A percentile compares a stretch with the other conserved stretches of the same genome.
phyloP scores from a whole-genome alignment of 495 filamentous ascomycete genomes.

The Trichoderma erinaceum region DNA sequence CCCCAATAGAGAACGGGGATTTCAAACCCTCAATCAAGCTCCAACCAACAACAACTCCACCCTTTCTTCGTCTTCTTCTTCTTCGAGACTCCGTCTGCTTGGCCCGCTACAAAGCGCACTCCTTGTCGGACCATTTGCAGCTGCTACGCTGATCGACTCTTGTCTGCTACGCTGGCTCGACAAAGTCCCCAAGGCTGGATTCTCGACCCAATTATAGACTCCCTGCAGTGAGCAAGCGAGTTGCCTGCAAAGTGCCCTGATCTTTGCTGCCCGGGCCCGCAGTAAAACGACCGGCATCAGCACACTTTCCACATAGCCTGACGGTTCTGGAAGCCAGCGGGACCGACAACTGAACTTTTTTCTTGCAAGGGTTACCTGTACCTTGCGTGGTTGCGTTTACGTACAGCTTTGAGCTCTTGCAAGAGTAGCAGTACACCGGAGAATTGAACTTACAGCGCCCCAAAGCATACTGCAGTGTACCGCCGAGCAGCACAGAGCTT shows the following conservation, averaged over 20 bases:
- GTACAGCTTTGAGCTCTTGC: no score
- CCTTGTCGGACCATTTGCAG: not conserved
- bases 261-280: not conserved
- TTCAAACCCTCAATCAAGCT: no score
- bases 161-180: not conserved
- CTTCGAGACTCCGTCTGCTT: not conserved
- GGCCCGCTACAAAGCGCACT: conserved; percentile 6
- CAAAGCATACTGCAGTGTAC: no score
- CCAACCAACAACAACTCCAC: no score
- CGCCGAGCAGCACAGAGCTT: no score
- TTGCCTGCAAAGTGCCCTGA: not conserved
- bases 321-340: not conserved
- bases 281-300: not conserved
- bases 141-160: not conserved
- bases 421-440: no score
- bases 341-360: no score
- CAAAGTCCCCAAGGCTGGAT: not conserved
- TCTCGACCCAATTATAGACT: not conserved
- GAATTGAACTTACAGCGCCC: no score
- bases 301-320: not conserved
- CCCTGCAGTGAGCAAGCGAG: not conserved
- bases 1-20: no score
- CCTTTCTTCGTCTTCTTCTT: not conserved
- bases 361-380: no score
- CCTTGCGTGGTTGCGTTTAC: no score